Base-by-base conservation (phyloP, 768 basidiomycete genomes). In the Rhodotorula graminis region DNA sequence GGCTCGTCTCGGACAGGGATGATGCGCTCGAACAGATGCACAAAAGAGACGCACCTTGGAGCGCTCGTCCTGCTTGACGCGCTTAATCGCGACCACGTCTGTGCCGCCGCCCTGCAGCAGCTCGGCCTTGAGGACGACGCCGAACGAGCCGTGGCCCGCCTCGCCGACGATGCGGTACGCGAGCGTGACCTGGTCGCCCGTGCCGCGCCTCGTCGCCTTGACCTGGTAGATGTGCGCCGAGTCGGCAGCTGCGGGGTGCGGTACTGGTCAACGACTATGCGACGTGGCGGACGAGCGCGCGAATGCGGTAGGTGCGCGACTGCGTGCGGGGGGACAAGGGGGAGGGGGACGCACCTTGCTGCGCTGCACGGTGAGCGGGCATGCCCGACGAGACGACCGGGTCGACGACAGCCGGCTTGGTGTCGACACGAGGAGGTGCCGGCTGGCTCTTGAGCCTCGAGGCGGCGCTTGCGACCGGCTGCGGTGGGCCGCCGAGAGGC, bases 71-170 rank as follows among this genome's bases (percentile, higher is more conserved):
- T 99, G 96, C 73, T 96, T 83, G 57, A 98, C 95, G 84, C 96
- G 96, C 91, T 99, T 99, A 86, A 99, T 95, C 61, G 96, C 96
- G 79, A 98, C 94, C 77, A 96, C 92, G 65, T 89, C 90, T 25
- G 29, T 53, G 44, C 86, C 86, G 44, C 86, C 86, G 78, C 87
- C 61, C n/a, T 56, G 29, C 65, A 94, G 84, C 68, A 97, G 87
- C 82, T 88, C 91, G 69, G 93, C 95, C 72, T 92, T 90, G 81
- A 92, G 95, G 71, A 99, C 95, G 81, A 98, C 93, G 77, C 95
- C 96, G 80, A 99, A 99, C 67, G 92, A 94, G 82, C 95, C 95
- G 80, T 98, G 97, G 65, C 95, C 95, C 79, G 93, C 90, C 80
- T 97, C 91, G 83, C 94, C 95, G 85, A 90, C 93, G 81, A 91